phyloP scores from a whole-genome alignment of 305 asterid species.

The Fraxinus albicans region DNA sequence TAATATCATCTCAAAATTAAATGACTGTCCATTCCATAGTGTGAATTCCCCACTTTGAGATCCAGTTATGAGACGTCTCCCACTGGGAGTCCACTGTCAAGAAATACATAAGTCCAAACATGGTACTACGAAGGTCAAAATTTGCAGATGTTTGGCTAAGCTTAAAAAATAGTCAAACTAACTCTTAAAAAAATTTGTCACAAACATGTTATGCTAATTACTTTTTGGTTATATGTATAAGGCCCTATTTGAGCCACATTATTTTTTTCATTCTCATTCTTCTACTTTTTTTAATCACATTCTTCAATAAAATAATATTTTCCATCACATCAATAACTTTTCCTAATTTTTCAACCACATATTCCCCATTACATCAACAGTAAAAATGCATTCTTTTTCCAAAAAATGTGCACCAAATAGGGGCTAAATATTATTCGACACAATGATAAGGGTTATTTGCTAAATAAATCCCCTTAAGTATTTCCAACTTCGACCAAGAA shows the following conservation, averaged over 20 bases:
- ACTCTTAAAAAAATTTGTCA: not conserved
- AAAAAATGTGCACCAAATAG: too few species aligned
- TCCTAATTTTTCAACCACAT: too few species aligned
- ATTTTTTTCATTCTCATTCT: too few species aligned
- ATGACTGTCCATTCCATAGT: conserved; percentile 97
- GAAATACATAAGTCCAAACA: conserved; percentile 24
- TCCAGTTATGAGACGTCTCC: conserved; percentile 97
- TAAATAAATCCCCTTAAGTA: not conserved
- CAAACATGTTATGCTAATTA: not conserved
- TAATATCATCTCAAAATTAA: conserved; percentile 96
- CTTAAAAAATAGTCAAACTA: not conserved
- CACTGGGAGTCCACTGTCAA: conserved; percentile 98
- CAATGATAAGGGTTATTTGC: not conserved
- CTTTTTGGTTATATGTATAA: not conserved
- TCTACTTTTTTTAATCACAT: too few species aligned
- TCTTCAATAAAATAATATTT: too few species aligned
- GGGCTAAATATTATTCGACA: not conserved
- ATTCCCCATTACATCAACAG: too few species aligned
- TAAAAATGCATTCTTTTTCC: too few species aligned
- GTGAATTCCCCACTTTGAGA: conserved; percentile 99
- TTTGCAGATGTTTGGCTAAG: not conserved
- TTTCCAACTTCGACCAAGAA: not conserved
- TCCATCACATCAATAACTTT: too few species aligned
- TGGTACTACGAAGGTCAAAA: conserved; percentile 21
- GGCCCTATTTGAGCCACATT: too few species aligned